Conservation (phyloP, 164 flowering plant genomes). For the Vitis rupestris region DNA sequence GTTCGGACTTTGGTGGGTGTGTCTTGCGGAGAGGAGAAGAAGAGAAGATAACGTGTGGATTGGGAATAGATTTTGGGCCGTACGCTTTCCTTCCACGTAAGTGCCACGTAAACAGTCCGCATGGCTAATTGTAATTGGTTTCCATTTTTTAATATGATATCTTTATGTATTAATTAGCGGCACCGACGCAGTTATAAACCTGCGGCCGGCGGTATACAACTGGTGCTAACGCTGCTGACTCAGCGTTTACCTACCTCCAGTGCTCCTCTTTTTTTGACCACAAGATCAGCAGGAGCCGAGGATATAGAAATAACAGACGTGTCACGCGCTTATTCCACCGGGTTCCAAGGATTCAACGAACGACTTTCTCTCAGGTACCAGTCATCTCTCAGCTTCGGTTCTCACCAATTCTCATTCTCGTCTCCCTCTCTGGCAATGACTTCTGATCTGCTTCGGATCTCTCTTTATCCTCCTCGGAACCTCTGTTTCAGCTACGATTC, state of each 20-base stretch:
- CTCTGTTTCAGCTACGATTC: conserved; percentile 13
- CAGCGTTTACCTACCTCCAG: too few relatives aligned
- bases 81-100: too few relatives aligned
- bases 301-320: conserved; percentile 2
- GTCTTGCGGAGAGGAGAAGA: not conserved
- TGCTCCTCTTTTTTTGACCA: not conserved
- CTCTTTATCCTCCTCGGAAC: conserved; percentile 25
- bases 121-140: too few relatives aligned
- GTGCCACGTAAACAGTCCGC: too few relatives aligned
- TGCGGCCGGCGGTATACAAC: too few relatives aligned
- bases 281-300: not conserved
- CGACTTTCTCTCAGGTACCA: not conserved
- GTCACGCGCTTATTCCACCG: not conserved
- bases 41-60: conserved; percentile 5
- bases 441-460: conserved; percentile 26
- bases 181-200: too few relatives aligned
- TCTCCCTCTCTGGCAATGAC: conserved; percentile 26
- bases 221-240: too few relatives aligned
- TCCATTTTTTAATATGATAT: too few relatives aligned
- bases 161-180: too few relatives aligned
- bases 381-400: not conserved
- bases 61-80: not conserved
- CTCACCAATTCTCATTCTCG: not conserved
- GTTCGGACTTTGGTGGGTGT: not conserved
- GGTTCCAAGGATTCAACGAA: not conserved